Percentiles rank a stretch among this genome's conserved stretches.
Evolutionary conservation across 2,329 filamentous ascomycete genomes (phyloP).

Genomic region (Cladosporium sp.): DNA sequence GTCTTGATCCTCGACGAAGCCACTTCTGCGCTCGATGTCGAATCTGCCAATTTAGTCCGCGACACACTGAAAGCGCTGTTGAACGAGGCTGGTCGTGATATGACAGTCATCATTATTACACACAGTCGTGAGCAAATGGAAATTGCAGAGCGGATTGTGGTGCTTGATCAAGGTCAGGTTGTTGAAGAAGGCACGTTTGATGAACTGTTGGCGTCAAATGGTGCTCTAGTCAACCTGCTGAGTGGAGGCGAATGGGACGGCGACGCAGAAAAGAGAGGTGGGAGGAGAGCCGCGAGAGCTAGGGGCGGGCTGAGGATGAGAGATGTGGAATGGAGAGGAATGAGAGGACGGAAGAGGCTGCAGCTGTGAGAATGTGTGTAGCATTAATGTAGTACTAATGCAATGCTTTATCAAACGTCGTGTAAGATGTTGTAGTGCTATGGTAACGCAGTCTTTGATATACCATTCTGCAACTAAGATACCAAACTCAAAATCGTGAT

Average conservation of each 20-base stretch:
- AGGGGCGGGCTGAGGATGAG: constrained; percentile 6
- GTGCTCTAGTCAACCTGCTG: constrained; percentile 33
- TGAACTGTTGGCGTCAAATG: constrained; percentile 48
- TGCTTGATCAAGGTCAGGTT: constrained; percentile 63
- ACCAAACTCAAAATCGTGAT: too few relatives aligned
- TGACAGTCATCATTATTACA: constrained; percentile 77
- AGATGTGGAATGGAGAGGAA: constrained; percentile 6
- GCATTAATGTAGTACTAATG: neutral
- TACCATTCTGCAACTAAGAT: too few relatives aligned
- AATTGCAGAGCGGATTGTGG: constrained; percentile 67
- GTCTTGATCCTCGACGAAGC: constrained; percentile 83
- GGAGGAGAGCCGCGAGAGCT: neutral
- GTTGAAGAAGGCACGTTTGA: constrained; percentile 66
- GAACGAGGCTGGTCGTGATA: constrained; percentile 26
- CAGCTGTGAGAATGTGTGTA: neutral
- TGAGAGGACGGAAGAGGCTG: neutral
- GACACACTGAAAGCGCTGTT: constrained; percentile 57
- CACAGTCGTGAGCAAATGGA: constrained; percentile 84
- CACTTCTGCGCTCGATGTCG: constrained; percentile 72
- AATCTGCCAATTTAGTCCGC: constrained; percentile 62
- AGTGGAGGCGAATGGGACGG: constrained; percentile 34
- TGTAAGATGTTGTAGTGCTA: too few relatives aligned
- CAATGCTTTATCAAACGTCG: too few relatives aligned
- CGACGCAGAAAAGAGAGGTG: neutral
- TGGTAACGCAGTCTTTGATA: too few relatives aligned